Evolutionary conservation across 345 rosid species (phyloP).

Genomic region (Lepidium africanum): DNA sequence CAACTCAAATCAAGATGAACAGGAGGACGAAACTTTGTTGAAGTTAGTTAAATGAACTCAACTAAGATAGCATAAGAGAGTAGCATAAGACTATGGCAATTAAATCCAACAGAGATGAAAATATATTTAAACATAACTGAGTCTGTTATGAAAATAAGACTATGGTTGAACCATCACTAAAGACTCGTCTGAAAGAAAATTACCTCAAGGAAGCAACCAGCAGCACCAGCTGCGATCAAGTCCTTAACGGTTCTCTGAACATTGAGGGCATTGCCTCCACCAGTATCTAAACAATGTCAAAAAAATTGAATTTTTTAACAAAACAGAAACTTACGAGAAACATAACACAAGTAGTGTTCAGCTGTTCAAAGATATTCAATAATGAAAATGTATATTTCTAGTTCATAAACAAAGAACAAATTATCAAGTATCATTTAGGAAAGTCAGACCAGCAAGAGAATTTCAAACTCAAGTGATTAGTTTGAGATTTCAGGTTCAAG

Average conservation of each 20-base stretch:
- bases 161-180: too few relatives aligned
- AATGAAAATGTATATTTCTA: too few relatives aligned
- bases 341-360: too few relatives aligned
- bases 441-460: neutral
- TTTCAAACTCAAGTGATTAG: too few relatives aligned
- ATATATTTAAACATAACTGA: neutral
- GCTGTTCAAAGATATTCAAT: neutral
- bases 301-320: neutral
- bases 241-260: slow-evolving; percentile 50
- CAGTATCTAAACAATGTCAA: neutral
- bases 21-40: neutral
- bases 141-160: too few relatives aligned
- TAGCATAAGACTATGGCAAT: neutral
- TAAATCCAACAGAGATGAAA: neutral
- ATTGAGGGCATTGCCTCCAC: slow-evolving; percentile 52
- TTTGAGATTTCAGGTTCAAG: too few relatives aligned
- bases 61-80: neutral
- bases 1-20: neutral
- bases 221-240: slow-evolving; percentile 51
- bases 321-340: neutral
- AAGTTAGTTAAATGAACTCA: neutral
- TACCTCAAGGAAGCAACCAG: slow-evolving; percentile 63
- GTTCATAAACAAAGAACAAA: neutral
- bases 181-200: too few relatives aligned
- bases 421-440: neutral